phyloP scores from a whole-genome alignment of 768 basidiomycete species.

The Lenzites betulinus region DNA sequence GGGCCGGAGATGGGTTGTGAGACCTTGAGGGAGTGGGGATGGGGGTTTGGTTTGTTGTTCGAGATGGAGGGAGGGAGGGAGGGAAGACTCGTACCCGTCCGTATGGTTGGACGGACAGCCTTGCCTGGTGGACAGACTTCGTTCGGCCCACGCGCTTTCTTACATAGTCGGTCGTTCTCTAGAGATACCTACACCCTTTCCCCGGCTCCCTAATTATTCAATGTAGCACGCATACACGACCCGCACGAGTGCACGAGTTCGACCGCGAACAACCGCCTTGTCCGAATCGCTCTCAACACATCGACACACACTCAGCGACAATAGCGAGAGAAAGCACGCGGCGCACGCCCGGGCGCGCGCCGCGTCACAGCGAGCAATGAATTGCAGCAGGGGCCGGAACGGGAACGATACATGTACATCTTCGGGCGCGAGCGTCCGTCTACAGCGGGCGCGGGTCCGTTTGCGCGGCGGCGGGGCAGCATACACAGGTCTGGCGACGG shows the following conservation, averaged over 20 bases:
- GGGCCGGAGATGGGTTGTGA: neutral
- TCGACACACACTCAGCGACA: neutral
- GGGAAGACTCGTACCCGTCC: neutral
- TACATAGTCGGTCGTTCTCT: neutral
- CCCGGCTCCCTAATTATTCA: neutral
- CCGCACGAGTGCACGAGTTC: neutral
- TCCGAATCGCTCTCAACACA: too few relatives aligned
- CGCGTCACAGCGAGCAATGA: neutral
- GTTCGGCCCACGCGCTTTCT: neutral
- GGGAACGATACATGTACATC: neutral
- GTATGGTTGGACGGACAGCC: too few relatives aligned
- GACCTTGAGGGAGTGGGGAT: neutral
- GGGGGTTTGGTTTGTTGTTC: neutral
- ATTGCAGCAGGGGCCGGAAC: neutral
- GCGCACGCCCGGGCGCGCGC: neutral
- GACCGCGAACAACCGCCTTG: too few relatives aligned
- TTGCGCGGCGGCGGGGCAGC: too few relatives aligned
- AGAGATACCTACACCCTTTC: neutral
- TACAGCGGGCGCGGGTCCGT: too few relatives aligned
- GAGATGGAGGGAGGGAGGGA: neutral
- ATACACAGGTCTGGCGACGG: too few relatives aligned
- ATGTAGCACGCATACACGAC: neutral
- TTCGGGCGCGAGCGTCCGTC: neutral
- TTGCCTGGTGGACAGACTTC: neutral
- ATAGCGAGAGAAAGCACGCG: neutral